phyloP scores from a whole-genome alignment of 2,329 filamentous ascomycete species.

The Colletotrichum sp. region DNA sequence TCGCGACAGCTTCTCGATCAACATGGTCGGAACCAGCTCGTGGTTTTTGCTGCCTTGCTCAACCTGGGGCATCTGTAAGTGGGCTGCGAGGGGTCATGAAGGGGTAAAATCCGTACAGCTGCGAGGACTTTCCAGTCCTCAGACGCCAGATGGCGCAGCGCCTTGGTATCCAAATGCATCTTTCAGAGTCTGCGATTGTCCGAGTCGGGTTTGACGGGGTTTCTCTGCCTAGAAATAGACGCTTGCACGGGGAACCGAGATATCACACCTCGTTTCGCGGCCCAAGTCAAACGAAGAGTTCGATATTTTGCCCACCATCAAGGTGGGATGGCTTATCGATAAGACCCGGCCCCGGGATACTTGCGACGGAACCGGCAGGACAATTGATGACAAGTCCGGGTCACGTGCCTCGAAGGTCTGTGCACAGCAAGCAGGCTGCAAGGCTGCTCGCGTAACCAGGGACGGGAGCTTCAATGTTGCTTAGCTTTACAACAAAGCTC shows the following conservation, averaged over 20 bases:
- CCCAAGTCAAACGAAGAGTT: neutral
- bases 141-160: slow-evolving; percentile 86
- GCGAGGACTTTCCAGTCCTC: slow-evolving; percentile 97
- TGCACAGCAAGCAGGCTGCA: slow-evolving; percentile 34
- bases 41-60: slow-evolving; percentile 96
- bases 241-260: neutral
- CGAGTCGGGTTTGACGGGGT: neutral
- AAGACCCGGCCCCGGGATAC: slow-evolving; percentile 10
- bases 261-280: neutral
- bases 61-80: slow-evolving; percentile 64
- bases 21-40: slow-evolving; percentile 89
- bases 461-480: slow-evolving; percentile 29
- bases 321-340: slow-evolving; percentile 32
- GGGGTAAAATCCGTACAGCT: slow-evolving; percentile 66
- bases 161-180: slow-evolving; percentile 96
- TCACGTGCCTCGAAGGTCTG: neutral
- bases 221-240: neutral
- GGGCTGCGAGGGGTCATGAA: slow-evolving; percentile 29
- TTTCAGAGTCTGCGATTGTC: slow-evolving; percentile 22
- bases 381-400: neutral
- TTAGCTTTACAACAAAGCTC: slow-evolving; percentile 40
- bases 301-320: slow-evolving; percentile 13
- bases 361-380: neutral
- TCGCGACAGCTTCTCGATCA: slow-evolving; percentile 85
- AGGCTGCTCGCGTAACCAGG: slow-evolving; percentile 50